Base-by-base conservation (phyloP, 495 filamentous ascomycete species). In the Lasiosphaeris hirsuta region DNA sequence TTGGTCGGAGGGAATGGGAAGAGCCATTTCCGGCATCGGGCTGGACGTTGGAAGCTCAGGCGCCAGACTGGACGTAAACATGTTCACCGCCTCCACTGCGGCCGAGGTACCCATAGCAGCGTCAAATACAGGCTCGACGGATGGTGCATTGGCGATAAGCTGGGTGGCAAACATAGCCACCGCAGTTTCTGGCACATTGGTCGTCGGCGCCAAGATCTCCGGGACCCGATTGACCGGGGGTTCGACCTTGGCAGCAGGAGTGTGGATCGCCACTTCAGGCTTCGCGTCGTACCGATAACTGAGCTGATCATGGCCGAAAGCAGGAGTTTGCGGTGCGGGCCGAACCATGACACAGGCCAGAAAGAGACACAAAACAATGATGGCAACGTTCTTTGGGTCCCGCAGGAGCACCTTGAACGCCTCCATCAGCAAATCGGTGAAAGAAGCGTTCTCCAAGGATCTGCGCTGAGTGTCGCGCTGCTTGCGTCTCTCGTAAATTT, bases 311-410 rank as follows among this genome's bases (percentile, higher is more conserved):
- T 64, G 46, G 8, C 64, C 15, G 50, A 49, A 7, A 53, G 54
- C 49, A 56, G 63, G 7, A 36, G 5, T 14, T 14, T 47, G 54
- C 2, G 47, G 38, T 10, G 54, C 54, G 51, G 43, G 61, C 11
- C 53, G 64, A 56, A 53, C 63, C 46, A 60, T 77, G 9, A 88
- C 72, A n/a, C 86, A 69, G 1, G 83, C 65, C 9, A 88, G 74
- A 10, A 90, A 66, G 7, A 85, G 34, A 54, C 81, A 81, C 23
- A 93, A 76, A 3, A 86, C 54, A 1, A 80, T 72, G 44, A 95
- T 87, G 4, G 79, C 76, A 1, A 93, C 71, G 63, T 95, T 95
- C 61, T 85, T 83, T 46, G 76, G 76, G 65, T 96, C 90, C 39
- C 79, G 76, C 36, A 87, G 77, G 8, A 88, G 72, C 1, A 91